These are phyloP conservation scores for Microcyclospora tardicrescens DNA, from an alignment of 2,329 filamentous ascomycete genomes.

Conservation along the genomic window DNA sequence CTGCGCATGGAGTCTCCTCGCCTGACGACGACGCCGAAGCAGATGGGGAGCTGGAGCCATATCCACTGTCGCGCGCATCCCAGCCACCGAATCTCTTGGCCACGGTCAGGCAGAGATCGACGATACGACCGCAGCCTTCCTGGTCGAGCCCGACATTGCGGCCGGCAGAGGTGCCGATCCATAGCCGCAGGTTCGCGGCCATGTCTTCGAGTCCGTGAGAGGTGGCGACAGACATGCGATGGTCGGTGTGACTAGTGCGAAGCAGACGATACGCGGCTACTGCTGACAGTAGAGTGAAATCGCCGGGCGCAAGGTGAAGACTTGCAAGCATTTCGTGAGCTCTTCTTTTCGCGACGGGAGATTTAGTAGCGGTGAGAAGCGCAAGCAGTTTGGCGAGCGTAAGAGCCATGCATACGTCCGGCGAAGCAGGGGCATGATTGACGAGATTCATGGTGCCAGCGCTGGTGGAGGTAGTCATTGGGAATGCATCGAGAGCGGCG, in stretches of 20 bases:
- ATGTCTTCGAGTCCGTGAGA: constrained; percentile 31
- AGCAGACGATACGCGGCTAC: constrained; percentile 33
- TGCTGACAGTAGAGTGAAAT: constrained; percentile 34
- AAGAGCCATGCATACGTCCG: constrained; percentile 45
- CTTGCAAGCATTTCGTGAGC: constrained; percentile 29
- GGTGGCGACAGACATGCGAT: constrained; percentile 16
- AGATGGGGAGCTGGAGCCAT: constrained; percentile 7
- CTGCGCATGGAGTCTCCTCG: too few relatives aligned
- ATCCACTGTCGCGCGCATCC: constrained; percentile 16
- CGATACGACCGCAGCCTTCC: constrained; percentile 26
- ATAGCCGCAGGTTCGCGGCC: constrained; percentile 31
- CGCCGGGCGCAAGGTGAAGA: constrained; percentile 26
- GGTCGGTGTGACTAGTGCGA: constrained; percentile 16
- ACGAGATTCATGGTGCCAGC: constrained; percentile 34
- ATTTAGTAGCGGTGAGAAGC: constrained; percentile 21
- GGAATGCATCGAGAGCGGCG: constrained; percentile 41
- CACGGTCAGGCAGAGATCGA: constrained; percentile 29
- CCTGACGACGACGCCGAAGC: neutral
- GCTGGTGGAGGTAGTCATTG: constrained; percentile 19
- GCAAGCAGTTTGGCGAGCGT: constrained; percentile 47
- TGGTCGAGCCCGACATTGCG: constrained; percentile 27
- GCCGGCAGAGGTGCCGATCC: constrained; percentile 34
- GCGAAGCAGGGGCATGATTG: constrained; percentile 42
- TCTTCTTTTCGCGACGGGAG: constrained; percentile 22
- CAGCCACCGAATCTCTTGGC: constrained; percentile 31